phyloP scores from a whole-genome alignment of 2,329 filamentous ascomycete genomes.

The Beauveria scarabaeidicola region DNA sequence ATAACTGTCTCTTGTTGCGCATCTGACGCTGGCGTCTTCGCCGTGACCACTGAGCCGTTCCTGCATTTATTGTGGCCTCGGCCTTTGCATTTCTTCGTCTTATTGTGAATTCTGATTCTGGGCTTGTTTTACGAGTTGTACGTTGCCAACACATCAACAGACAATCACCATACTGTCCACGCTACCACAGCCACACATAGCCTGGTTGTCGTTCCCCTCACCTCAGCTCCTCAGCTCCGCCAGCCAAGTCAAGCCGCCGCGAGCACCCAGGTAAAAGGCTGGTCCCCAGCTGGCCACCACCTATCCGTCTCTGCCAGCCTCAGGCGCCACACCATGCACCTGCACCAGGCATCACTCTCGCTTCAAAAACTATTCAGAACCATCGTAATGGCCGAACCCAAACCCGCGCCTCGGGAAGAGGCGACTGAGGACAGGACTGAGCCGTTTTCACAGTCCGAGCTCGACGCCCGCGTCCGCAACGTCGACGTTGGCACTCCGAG shows the following conservation, averaged over 20 bases:
- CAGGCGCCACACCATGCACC: slow-evolving; percentile 16
- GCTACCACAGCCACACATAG: slow-evolving; percentile 2
- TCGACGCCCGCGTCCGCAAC: slow-evolving; percentile 39
- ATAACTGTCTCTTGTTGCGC: slow-evolving; percentile 20
- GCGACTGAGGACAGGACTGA: slow-evolving; percentile 46
- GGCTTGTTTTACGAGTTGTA: slow-evolving; percentile 9
- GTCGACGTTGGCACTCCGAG: slow-evolving; percentile 34
- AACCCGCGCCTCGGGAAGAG: slow-evolving; percentile 28
- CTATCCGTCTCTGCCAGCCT: background rate
- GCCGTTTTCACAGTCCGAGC: slow-evolving; percentile 48
- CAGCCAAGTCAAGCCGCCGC: background rate
- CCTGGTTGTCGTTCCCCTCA: background rate
- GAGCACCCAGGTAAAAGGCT: background rate
- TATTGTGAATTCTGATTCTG: slow-evolving; percentile 12
- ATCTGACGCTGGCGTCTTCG: slow-evolving; percentile 11
- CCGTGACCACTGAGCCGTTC: slow-evolving; percentile 13
- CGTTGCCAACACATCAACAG: slow-evolving; percentile 1
- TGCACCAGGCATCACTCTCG: slow-evolving; percentile 13
- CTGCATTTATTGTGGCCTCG: slow-evolving; percentile 21
- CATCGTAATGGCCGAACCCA: slow-evolving; percentile 38
- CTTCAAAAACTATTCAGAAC: slow-evolving; percentile 10
- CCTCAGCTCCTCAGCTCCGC: background rate
- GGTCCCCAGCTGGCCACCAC: background rate
- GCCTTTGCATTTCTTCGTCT: slow-evolving; percentile 11
- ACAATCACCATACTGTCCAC: background rate